Percentiles rank a stretch among this genome's conserved stretches.
Evolutionary conservation across 805 yeast species (phyloP).

Genomic region (Cyberlindnera euphorbiiphila): DNA sequence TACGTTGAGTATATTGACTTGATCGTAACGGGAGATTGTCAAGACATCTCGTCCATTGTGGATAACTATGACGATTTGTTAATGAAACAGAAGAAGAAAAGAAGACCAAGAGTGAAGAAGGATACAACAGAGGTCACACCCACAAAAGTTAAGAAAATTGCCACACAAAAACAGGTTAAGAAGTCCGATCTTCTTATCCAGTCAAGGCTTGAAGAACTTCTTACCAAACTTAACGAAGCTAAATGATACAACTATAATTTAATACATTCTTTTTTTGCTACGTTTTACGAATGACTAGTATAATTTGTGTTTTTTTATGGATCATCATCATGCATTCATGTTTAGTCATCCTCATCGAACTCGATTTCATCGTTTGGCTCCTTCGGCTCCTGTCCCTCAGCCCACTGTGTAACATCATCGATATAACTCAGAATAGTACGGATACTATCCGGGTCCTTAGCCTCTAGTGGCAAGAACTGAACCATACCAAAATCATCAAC

Average conservation of each 20-base stretch:
- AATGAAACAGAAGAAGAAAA: constrained; percentile 5
- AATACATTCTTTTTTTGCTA: too few species aligned
- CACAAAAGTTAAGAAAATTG: constrained; percentile 6
- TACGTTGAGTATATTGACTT: constrained; percentile 52
- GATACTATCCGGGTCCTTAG: constrained; percentile 70
- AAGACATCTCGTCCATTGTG: constrained; percentile 40
- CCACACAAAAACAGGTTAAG: constrained; percentile 1
- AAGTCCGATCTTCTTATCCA: constrained; percentile 19
- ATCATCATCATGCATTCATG: constrained; percentile 54
- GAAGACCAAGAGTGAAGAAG: constrained; percentile 8
- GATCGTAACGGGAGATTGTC: constrained; percentile 64
- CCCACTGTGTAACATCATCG: constrained; percentile 98
- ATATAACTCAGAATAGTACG: constrained; percentile 83
- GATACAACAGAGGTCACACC: constrained; percentile 3
- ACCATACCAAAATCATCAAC: constrained; percentile 99
- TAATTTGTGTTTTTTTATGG: constrained; percentile 2
- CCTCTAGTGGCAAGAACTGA: constrained; percentile 87
- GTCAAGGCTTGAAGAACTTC: constrained; percentile 22
- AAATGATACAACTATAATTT: constrained; percentile 8
- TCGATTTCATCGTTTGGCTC: constrained; percentile 82
- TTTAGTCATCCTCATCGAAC: constrained; percentile 50
- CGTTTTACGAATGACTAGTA: too few species aligned
- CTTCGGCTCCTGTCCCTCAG: constrained; percentile 93
- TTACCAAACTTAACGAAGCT: constrained; percentile 19
- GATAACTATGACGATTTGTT: constrained; percentile 24